Evolutionary conservation across 2,329 filamentous ascomycete species (phyloP).

Genomic region (Xylariales sp.): DNA sequence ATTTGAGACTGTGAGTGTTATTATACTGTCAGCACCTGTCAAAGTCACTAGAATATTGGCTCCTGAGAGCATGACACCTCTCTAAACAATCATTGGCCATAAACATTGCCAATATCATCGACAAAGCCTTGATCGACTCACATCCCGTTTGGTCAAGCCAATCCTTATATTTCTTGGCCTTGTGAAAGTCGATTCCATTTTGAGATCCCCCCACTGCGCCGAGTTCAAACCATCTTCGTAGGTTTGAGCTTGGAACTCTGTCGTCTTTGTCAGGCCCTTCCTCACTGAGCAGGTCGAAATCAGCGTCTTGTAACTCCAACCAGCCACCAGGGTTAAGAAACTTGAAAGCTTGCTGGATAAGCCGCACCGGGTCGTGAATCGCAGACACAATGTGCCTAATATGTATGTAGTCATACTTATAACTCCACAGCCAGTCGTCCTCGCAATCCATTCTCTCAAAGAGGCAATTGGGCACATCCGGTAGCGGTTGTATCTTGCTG

Average conservation of each 20-base stretch:
- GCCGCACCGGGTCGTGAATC: background rate
- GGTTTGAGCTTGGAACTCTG: background rate
- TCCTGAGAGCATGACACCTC: too few species aligned
- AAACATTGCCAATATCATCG: too few species aligned
- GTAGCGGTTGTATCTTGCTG: background rate
- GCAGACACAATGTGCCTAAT: background rate
- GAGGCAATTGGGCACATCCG: background rate
- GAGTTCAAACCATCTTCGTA: background rate
- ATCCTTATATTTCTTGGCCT: background rate
- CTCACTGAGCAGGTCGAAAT: background rate
- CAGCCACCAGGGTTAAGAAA: background rate
- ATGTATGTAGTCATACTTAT: background rate
- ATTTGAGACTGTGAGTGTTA: slow-evolving; percentile 2
- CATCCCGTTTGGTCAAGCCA: slow-evolving; percentile 2
- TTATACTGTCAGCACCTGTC: too few species aligned
- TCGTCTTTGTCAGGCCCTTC: background rate
- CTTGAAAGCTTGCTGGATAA: background rate
- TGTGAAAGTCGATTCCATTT: background rate
- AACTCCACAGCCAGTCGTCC: background rate
- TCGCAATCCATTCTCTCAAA: background rate
- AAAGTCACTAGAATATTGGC: too few species aligned
- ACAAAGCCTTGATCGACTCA: too few species aligned
- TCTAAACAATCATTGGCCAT: too few species aligned
- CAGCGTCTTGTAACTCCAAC: background rate
- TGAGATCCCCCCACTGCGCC: background rate